phyloP scores from a whole-genome alignment of 1,139 yeast species.

The Candida labiduridarum region DNA sequence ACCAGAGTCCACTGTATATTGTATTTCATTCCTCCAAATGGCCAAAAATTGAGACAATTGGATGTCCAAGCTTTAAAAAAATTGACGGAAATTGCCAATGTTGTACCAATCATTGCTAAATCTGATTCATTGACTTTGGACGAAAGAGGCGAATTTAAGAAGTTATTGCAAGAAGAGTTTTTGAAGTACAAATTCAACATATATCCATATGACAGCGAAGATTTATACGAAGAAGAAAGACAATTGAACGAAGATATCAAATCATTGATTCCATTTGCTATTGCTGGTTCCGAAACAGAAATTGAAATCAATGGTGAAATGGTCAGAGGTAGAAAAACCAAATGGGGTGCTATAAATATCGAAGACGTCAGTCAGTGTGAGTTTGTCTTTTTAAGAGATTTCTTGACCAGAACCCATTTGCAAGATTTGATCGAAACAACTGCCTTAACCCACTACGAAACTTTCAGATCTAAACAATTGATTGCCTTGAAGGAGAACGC shows the following conservation, averaged over 20 bases:
- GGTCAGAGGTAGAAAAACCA: slow-evolving; percentile 87
- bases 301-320: slow-evolving; percentile 73
- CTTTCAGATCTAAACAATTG: slow-evolving; percentile 90
- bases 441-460: slow-evolving; percentile 84
- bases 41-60: slow-evolving; percentile 74
- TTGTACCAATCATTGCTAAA: slow-evolving; percentile 86
- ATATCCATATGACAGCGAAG: slow-evolving; percentile 85
- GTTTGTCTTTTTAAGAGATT: slow-evolving; percentile 89
- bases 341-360: slow-evolving; percentile 91
- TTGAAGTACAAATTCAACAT: slow-evolving; percentile 70
- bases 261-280: slow-evolving; percentile 88
- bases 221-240: slow-evolving; percentile 74
- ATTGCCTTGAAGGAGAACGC: slow-evolving; percentile 93
- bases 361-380: slow-evolving; percentile 96
- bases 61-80: slow-evolving; percentile 85
- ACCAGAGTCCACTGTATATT: slow-evolving; percentile 94
- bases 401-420: slow-evolving; percentile 90
- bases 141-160: slow-evolving; percentile 80
- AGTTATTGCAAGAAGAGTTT: slow-evolving; percentile 75
- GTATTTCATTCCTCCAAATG: slow-evolving; percentile 89
- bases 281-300: slow-evolving; percentile 88
- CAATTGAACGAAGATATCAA: slow-evolving; percentile 77
- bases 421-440: slow-evolving; percentile 97
- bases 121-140: slow-evolving; percentile 83
- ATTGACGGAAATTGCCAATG: slow-evolving; percentile 88